Evolutionary conservation across 768 basidiomycete species (phyloP).

Genomic region (Porpolomopsis calyptriformis): DNA sequence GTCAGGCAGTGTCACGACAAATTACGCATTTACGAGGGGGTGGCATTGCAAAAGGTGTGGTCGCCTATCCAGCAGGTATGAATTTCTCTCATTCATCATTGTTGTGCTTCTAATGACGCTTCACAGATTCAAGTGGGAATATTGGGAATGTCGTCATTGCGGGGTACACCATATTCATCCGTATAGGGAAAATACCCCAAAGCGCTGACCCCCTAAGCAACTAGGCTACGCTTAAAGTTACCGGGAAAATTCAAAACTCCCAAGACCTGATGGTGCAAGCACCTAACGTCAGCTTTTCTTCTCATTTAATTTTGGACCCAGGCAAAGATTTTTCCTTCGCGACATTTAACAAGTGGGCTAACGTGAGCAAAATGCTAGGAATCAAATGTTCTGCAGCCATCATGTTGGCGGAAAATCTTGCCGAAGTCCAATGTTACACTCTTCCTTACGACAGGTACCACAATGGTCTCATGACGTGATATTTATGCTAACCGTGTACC

Average conservation of each 20-base stretch:
- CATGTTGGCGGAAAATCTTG: neutral
- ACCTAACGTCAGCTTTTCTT: constrained; percentile 15
- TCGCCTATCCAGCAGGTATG: constrained; percentile 62
- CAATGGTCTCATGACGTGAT: neutral
- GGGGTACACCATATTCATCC: constrained; percentile 26
- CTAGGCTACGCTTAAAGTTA: constrained; percentile 14
- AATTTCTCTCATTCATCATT: constrained; percentile 1
- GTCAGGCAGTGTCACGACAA: constrained; percentile 33
- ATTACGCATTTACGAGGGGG: constrained; percentile 49
- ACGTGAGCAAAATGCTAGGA: neutral
- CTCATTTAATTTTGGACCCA: neutral
- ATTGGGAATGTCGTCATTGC: constrained; percentile 61
- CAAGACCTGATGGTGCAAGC: constrained; percentile 25
- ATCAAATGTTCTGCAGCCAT: neutral
- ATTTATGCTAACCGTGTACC: neutral
- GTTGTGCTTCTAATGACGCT: no score
- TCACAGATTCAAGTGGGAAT: constrained; percentile 59
- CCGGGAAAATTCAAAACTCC: neutral
- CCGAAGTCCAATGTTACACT: constrained; percentile 33
- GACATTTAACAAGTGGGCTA: neutral
- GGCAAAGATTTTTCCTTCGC: neutral
- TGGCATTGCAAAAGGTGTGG: constrained; percentile 64
- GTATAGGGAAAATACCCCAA: neutral
- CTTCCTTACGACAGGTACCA: constrained; percentile 39
- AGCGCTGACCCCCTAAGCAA: neutral